These are phyloP conservation scores for Cyberlindnera americana DNA, from an alignment of 805 yeast genomes.

Conservation along the genomic window DNA sequence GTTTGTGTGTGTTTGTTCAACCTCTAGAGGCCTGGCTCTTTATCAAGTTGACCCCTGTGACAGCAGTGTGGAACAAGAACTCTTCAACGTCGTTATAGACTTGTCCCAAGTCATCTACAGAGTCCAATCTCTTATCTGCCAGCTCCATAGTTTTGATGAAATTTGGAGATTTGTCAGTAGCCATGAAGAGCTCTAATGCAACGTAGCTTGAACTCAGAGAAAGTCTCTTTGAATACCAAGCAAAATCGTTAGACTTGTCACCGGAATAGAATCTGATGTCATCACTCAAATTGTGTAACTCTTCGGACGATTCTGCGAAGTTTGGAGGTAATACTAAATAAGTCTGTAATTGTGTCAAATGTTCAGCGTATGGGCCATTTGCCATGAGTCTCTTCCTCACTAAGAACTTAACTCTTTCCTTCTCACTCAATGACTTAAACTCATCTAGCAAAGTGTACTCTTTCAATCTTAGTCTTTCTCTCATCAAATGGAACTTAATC, in stretches of 20 bases:
- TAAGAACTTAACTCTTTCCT: constrained; percentile 41
- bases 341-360: constrained; percentile 42
- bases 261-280: constrained; percentile 80
- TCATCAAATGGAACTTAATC: constrained; percentile 51
- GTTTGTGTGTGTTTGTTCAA: constrained; percentile 21
- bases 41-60: constrained; percentile 61
- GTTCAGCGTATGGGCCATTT: constrained; percentile 35
- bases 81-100: constrained; percentile 66
- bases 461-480: constrained; percentile 43
- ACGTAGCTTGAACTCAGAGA: constrained; percentile 68
- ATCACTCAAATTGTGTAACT: constrained; percentile 73
- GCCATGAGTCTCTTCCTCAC: constrained; percentile 45
- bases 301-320: constrained; percentile 52
- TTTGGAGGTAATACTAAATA: constrained; percentile 65
- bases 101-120: constrained; percentile 51
- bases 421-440: constrained; percentile 33
- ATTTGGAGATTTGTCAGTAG: constrained; percentile 60
- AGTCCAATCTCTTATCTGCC: constrained; percentile 55
- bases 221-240: constrained; percentile 90
- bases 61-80: constrained; percentile 63
- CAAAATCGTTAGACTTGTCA: constrained; percentile 73
- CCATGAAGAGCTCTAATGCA: constrained; percentile 74
- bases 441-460: constrained; percentile 30
- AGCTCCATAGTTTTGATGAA: constrained; percentile 59
- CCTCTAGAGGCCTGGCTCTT: constrained; percentile 69